These are phyloP conservation scores for Cairneyella variabilis DNA, from an alignment of 495 filamentous ascomycete species.

Conservation along the genomic window DNA sequence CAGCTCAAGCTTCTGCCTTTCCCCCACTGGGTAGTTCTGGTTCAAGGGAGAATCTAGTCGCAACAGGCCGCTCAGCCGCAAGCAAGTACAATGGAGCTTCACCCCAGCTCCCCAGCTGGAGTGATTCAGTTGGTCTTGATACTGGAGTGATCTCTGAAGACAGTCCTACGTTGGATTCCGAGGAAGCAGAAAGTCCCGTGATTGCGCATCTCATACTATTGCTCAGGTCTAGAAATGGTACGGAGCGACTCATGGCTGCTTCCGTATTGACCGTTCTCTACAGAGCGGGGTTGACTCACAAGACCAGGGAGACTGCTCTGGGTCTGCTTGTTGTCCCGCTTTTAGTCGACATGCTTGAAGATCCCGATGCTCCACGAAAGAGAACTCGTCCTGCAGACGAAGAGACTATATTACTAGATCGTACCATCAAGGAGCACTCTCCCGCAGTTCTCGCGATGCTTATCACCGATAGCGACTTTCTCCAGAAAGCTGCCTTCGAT, in stretches of 20 bases:
- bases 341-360: slow-evolving; percentile 64
- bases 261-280: slow-evolving; percentile 74
- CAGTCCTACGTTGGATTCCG: slow-evolving; percentile 28
- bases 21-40: slow-evolving; percentile 25
- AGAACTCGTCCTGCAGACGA: slow-evolving; percentile 29
- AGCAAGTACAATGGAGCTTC: slow-evolving; percentile 13
- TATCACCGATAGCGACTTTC: slow-evolving; percentile 65
- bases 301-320: slow-evolving; percentile 56
- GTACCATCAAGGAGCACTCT: slow-evolving; percentile 62
- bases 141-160: slow-evolving; percentile 6
- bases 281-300: slow-evolving; percentile 61
- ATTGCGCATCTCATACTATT: slow-evolving; percentile 79
- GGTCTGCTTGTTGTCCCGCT: slow-evolving; percentile 68
- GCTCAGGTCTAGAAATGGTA: slow-evolving; percentile 56
- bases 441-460: slow-evolving; percentile 73
- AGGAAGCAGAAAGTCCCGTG: slow-evolving; percentile 73
- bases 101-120: slow-evolving; percentile 14
- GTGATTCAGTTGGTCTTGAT: slow-evolving; percentile 8
- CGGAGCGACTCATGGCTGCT: slow-evolving; percentile 73
- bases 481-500: slow-evolving; percentile 82
- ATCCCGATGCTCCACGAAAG: slow-evolving; percentile 29
- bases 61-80: slow-evolving; percentile 6
- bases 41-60: slow-evolving; percentile 16
- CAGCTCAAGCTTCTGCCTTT: slow-evolving; percentile 21
- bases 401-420: slow-evolving; percentile 32